These are phyloP conservation scores for Xylaria flabelliformis DNA, from an alignment of 495 filamentous ascomycete species.

Conservation along the genomic window DNA sequence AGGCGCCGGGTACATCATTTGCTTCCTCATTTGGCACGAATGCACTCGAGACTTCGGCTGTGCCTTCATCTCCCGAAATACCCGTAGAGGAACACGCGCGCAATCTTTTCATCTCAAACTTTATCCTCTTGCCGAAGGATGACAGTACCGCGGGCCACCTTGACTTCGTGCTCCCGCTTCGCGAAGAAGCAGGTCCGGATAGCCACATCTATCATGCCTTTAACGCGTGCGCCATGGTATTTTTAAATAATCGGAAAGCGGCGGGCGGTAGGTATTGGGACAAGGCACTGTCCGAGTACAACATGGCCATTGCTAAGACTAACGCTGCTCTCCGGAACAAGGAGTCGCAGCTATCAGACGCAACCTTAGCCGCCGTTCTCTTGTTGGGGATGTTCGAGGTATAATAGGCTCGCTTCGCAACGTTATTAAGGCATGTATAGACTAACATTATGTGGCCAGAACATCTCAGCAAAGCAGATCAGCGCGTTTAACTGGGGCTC, in stretches of 20 bases:
- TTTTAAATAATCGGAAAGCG: slow-evolving; percentile 52
- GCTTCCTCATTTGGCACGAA: slow-evolving; percentile 23
- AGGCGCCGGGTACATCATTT: background rate
- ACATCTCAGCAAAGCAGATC: slow-evolving; percentile 53
- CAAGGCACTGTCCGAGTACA: slow-evolving; percentile 52
- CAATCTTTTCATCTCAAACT: slow-evolving; percentile 63
- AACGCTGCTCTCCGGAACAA: slow-evolving; percentile 60
- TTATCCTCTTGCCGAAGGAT: slow-evolving; percentile 56
- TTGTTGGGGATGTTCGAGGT: slow-evolving; percentile 72
- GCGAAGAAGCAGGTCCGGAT: slow-evolving; percentile 53
- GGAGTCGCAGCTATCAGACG: slow-evolving; percentile 54
- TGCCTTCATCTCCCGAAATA: slow-evolving; percentile 39
- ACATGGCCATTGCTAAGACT: slow-evolving; percentile 59
- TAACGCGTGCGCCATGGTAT: slow-evolving; percentile 66
- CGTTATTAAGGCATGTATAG: background rate
- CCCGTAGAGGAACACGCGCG: slow-evolving; percentile 56
- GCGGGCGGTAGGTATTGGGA: slow-evolving; percentile 41
- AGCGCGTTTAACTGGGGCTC: slow-evolving; percentile 58
- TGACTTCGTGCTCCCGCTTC: slow-evolving; percentile 62
- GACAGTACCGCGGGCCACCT: slow-evolving; percentile 56
- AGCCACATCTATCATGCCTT: slow-evolving; percentile 63
- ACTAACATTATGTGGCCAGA: slow-evolving; percentile 35
- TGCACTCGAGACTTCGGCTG: slow-evolving; percentile 24
- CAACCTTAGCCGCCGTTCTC: slow-evolving; percentile 66
- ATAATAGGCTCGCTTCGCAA: slow-evolving; percentile 23